Conservation (phyloP, 2,329 filamentous ascomycete species). For the Sclerotinia spermophila region DNA sequence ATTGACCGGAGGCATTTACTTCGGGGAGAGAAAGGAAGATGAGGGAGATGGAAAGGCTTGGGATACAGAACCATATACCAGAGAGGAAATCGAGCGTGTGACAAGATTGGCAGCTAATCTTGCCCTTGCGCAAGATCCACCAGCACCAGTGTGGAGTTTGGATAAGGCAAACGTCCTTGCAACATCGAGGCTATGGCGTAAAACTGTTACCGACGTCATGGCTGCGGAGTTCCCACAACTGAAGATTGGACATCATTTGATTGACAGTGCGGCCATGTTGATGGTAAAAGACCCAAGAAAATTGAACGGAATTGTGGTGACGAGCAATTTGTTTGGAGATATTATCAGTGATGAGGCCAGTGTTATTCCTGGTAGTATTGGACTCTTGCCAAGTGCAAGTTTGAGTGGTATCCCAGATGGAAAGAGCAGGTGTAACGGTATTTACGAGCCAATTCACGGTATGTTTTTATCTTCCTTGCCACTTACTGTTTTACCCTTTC, state of each 20-base stretch:
- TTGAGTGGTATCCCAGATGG: slow-evolving; percentile 83
- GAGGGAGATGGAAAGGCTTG: slow-evolving; percentile 70
- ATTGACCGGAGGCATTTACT: slow-evolving; percentile 91
- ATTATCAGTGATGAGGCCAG: slow-evolving; percentile 95
- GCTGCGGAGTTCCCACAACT: slow-evolving; percentile 84
- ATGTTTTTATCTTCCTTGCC: slow-evolving; percentile 31
- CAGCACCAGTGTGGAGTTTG: slow-evolving; percentile 75
- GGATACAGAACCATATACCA: slow-evolving; percentile 85
- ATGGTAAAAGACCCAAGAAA: slow-evolving; percentile 90
- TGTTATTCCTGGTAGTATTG: slow-evolving; percentile 88
- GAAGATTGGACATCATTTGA: slow-evolving; percentile 81
- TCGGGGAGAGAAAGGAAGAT: slow-evolving; percentile 80
- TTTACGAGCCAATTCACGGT: slow-evolving; percentile 98
- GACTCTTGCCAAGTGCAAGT: slow-evolving; percentile 82
- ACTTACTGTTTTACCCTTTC: neutral
- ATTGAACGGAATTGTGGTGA: slow-evolving; percentile 87
- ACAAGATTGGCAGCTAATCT: slow-evolving; percentile 77
- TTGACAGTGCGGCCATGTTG: slow-evolving; percentile 95
- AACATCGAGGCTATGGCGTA: slow-evolving; percentile 84
- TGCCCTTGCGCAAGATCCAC: slow-evolving; percentile 71
- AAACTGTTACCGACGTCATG: slow-evolving; percentile 81
- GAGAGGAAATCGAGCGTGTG: slow-evolving; percentile 82
- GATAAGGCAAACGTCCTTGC: slow-evolving; percentile 98
- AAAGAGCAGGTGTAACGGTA: slow-evolving; percentile 81
- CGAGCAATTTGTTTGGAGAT: slow-evolving; percentile 92